Evolutionary conservation across 139 green algal species (phyloP), one percentile per base, ranked within the genome.

Genomic region (Coelastrella sp.): DNA sequence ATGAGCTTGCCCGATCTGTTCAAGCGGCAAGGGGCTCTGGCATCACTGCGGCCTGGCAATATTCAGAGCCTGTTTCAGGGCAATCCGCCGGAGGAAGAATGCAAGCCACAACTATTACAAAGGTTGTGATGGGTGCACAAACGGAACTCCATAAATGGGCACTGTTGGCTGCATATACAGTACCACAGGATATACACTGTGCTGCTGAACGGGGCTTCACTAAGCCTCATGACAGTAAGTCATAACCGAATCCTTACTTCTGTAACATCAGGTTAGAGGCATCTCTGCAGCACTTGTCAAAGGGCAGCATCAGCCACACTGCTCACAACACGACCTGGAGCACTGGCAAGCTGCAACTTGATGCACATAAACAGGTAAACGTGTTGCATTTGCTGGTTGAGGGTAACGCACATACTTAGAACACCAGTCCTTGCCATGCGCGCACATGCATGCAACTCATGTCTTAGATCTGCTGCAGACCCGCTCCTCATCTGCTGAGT

Each of bases 81-180:
- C 21, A 48, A 71, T 4, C 35, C 53, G 53, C 69, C 60, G 21
- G 43, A 82, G 35, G 50, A 82, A 53, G 37, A 71, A 5, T 5
- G 63, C 11, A 69, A 82, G 72, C 75, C 51, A n/a, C 75, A 82
- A n/a, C 35, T 80, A 40, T 34, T 80, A 48, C 72, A 80, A 30
- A 74, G 15, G 13, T 41, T n/a, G n/a, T n/a, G n/a, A n/a, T n/a
- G n/a, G n/a, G n/a, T n/a, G n/a, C n/a, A n/a, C n/a, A n/a, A n/a
- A 32, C 45, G 15, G 23, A 48, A 80, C 32, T 40, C 66, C 0
- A 66, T 80, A 11, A 80, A 67, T 7, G 32, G 30, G 34, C 45
- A 32, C 2, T 17, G 72, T 6, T 8, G 35, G 4, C 21, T 80
- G 23, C 73, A 71, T 4, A 21, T 59, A 45, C 69, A 78, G 21